These are phyloP conservation scores for Plasmodium berghei DNA, from an alignment of 169 alveolate species.

Conservation along the genomic window DNA sequence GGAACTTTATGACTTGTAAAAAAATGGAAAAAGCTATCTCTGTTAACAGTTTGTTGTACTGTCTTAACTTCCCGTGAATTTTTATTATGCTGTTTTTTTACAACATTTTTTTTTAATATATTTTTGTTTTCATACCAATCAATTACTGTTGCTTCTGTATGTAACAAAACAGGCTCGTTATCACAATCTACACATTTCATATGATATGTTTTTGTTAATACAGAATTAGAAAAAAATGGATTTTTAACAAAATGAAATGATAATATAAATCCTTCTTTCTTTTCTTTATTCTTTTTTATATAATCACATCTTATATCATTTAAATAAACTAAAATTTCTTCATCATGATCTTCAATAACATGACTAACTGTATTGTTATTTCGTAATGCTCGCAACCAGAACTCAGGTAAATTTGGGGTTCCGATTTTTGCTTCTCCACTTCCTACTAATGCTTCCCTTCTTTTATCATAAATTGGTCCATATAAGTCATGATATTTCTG, in stretches of 20 bases:
- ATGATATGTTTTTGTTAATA: slow-evolving; percentile 84
- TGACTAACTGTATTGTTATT: slow-evolving; percentile 84
- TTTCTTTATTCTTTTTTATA: slow-evolving; percentile 84
- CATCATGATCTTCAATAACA: slow-evolving; percentile 86
- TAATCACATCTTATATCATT: slow-evolving; percentile 85
- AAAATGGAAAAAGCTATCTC: slow-evolving; percentile 87
- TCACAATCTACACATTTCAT: slow-evolving; percentile 88
- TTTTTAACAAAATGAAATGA: slow-evolving; percentile 83
- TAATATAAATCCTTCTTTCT: slow-evolving; percentile 85
- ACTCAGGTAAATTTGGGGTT: slow-evolving; percentile 81
- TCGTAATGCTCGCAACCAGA: slow-evolving; percentile 87
- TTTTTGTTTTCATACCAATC: slow-evolving; percentile 87
- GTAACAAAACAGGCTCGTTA: slow-evolving; percentile 86
- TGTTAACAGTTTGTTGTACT: slow-evolving; percentile 82
- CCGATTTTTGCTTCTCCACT: slow-evolving; percentile 53
- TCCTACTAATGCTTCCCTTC: slow-evolving; percentile 76
- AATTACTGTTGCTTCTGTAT: slow-evolving; percentile 87
- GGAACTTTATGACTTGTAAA: slow-evolving; percentile 80
- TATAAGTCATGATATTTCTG: slow-evolving; percentile 84
- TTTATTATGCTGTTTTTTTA: slow-evolving; percentile 84
- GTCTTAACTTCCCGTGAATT: slow-evolving; percentile 85
- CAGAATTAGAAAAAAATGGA: slow-evolving; percentile 85
- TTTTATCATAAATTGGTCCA: slow-evolving; percentile 83
- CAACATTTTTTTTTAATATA: slow-evolving; percentile 83
- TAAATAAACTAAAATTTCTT: slow-evolving; percentile 84